Evolutionary conservation across 306 rosid genomes (phyloP).

Genomic region (Castanea crenata): DNA sequence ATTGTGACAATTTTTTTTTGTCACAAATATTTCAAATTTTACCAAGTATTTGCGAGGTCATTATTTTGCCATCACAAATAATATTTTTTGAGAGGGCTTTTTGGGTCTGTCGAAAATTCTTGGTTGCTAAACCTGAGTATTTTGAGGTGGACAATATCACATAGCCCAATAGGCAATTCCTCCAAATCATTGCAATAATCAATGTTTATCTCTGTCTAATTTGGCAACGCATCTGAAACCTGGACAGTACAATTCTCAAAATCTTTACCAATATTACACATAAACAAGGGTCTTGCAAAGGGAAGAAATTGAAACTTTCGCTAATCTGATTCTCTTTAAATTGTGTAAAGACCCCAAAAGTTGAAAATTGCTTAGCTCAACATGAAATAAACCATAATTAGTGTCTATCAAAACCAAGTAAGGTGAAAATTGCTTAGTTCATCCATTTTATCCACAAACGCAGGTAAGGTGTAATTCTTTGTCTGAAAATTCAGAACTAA

Average conservation of each 20-base stretch:
- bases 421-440: constrained; percentile 32
- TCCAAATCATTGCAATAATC: constrained; percentile 27
- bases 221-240: constrained; percentile 25
- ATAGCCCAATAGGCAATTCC: constrained; percentile 16
- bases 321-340: constrained; percentile 55
- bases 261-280: constrained; percentile 27
- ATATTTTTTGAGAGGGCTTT: too few species aligned
- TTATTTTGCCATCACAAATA: too few species aligned
- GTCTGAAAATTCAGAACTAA: constrained; percentile 49
- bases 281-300: not conserved
- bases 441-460: constrained; percentile 37
- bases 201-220: constrained; percentile 24
- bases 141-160: constrained; percentile 16
- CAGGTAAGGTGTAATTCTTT: constrained; percentile 41
- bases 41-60: too few species aligned
- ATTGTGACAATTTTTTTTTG: too few species aligned
- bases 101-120: too few species aligned
- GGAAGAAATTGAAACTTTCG: constrained; percentile 29
- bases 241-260: constrained; percentile 11
- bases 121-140: not conserved
- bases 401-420: constrained; percentile 29
- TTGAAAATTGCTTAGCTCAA: constrained; percentile 34
- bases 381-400: constrained; percentile 31
- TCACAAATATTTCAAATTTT: too few species aligned
- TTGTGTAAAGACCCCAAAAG: constrained; percentile 24